Evolutionary conservation across 345 rosid genomes (phyloP), one percentile per base, ranked within the genome.

Genomic region (Camelina hispida): DNA sequence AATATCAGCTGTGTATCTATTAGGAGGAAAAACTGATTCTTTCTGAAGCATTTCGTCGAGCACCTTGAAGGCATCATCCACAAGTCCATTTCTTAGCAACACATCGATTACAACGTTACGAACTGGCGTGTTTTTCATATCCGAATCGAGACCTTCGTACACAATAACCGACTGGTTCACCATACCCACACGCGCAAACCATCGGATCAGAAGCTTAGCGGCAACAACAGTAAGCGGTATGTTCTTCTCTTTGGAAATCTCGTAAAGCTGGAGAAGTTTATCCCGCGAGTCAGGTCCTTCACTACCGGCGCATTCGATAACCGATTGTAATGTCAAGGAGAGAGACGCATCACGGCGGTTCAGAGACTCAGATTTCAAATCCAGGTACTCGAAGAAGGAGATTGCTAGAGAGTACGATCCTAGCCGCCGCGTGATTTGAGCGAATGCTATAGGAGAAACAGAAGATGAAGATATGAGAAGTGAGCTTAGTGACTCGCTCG

Each of bases 21-120:
- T 64, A 2, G 94, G 91, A 16, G 66, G 81, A 62, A 43, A 82
- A 54, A 74, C 68, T 0, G 87, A 77, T 4, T 57, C 81, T 14
- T 34, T 70, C 0, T 79, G 74, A 55, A 87, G 88, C 99, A 95
- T 92, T 92, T 87, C 96, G 53, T 87, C 97, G 85, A 95, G 86
- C 92, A 89, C 79, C 75, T 89, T 86, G 62, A 89, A 72, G 6
- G 96, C 97, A 73, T 83, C 71, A 12, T 79, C 83, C 4, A 69
- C 69, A 40, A 83, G 82, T 23, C 86, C 87, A 25, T 51, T 74
- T 35, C 78, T 66, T 5, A 87, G 3, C 22, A 85, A 14, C 15
- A 57, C 69, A 2, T 72, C 73, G 1, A 90, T 76, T 42, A 84
- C 23, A 52, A 70, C 79, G 55, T 91, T 86, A 66, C 85, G 76